These are phyloP conservation scores for Daldinia eschscholtzii DNA, from an alignment of 2,329 filamentous ascomycete genomes.

Conservation along the genomic window DNA sequence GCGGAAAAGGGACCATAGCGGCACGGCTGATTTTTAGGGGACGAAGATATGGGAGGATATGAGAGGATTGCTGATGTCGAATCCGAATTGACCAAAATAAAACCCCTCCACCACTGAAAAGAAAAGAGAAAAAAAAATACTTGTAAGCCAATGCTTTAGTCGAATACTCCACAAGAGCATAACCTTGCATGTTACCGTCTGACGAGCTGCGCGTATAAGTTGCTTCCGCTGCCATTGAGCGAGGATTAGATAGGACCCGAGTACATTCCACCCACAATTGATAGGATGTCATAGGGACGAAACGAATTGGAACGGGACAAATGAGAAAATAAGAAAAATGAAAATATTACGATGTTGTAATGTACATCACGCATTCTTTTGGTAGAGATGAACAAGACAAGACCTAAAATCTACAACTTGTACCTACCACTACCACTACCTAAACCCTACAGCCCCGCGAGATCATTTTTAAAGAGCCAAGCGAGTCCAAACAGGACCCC, in stretches of 20 bases:
- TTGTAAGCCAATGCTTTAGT: conserved; percentile 26
- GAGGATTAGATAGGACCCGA: conserved; percentile 20
- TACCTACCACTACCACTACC: neutral
- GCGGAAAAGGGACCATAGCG: conserved; percentile 37
- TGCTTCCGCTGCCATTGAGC: conserved; percentile 33
- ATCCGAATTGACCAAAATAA: conserved; percentile 31
- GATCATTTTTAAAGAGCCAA: conserved; percentile 35
- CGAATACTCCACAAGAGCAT: conserved; percentile 28
- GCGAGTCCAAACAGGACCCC: conserved; percentile 33
- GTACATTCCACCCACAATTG: conserved; percentile 28
- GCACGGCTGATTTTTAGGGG: conserved; percentile 20
- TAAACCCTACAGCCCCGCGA: conserved; percentile 30
- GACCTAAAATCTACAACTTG: neutral
- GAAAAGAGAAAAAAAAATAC: neutral
- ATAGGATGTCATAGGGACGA: conserved; percentile 17
- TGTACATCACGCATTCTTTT: neutral
- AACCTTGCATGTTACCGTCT: conserved; percentile 38
- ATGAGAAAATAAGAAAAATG: conserved; percentile 8
- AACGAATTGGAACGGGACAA: conserved; percentile 18
- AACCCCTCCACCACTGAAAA: conserved; percentile 21
- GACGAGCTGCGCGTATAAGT: conserved; percentile 30
- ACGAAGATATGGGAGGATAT: conserved; percentile 17
- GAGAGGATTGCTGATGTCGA: conserved; percentile 21
- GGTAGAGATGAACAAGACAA: neutral
- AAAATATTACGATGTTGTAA: conserved; percentile 8